Conservation (phyloP, 768 basidiomycete species). For the Cystobasidiopsis lactophilus region DNA sequence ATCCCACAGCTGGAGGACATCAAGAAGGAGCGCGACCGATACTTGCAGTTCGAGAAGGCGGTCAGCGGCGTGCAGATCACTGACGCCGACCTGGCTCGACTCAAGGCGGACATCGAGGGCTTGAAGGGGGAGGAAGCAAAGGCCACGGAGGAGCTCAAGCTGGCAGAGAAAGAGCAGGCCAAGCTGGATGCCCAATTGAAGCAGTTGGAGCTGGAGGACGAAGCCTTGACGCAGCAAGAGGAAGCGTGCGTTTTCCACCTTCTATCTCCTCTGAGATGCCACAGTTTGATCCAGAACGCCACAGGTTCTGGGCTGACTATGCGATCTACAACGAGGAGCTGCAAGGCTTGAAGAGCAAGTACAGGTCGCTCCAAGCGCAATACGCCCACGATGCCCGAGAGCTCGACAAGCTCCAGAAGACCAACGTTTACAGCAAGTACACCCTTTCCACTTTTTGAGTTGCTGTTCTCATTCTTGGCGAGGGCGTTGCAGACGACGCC, state of each 20-base stretch:
- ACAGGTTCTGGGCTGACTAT: slow-evolving; percentile 60
- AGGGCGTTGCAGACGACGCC: slow-evolving; percentile 37
- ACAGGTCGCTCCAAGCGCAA: slow-evolving; percentile 50
- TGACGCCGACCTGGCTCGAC: slow-evolving; percentile 31
- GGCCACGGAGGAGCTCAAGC: not conserved
- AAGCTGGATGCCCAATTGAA: slow-evolving; percentile 44
- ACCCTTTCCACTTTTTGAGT: not conserved
- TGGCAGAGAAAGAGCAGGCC: slow-evolving; percentile 13
- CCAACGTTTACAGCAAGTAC: slow-evolving; percentile 57
- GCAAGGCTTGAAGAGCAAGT: slow-evolving; percentile 44
- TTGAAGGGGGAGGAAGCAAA: slow-evolving; percentile 24
- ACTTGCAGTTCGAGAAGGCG: slow-evolving; percentile 35
- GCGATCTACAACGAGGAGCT: slow-evolving; percentile 46
- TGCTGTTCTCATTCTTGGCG: not conserved
- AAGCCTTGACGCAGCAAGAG: slow-evolving; percentile 56
- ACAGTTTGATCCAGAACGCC: not conserved
- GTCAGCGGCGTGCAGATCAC: slow-evolving; percentile 5
- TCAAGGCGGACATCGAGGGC: slow-evolving; percentile 44
- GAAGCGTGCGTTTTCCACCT: slow-evolving; percentile 37
- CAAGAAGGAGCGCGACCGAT: slow-evolving; percentile 54
- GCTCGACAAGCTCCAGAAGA: slow-evolving; percentile 48
- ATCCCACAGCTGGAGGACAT: slow-evolving; percentile 44
- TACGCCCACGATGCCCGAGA: slow-evolving; percentile 41
- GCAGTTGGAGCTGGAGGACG: slow-evolving; percentile 65
- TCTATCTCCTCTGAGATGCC: not conserved